Base-by-base conservation (phyloP, 352 stramenopile species). In the Ophiocytium majus region DNA sequence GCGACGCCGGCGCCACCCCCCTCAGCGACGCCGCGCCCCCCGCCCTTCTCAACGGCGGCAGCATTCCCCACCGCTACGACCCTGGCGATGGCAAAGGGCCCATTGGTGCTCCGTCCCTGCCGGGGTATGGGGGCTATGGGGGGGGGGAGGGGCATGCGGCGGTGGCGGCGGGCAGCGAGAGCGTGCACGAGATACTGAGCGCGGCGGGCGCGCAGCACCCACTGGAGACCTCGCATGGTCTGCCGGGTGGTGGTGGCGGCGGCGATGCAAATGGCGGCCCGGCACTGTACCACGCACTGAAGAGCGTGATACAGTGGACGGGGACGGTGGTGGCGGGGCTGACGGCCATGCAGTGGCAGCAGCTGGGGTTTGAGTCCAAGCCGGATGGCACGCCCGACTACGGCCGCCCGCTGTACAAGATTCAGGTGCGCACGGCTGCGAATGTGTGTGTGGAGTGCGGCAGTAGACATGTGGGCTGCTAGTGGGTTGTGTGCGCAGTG, bases 221-320 rank as follows among this genome's bases (percentile, higher is more conserved):
- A n/a, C n/a, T n/a, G n/a, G n/a, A n/a, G n/a, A n/a, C n/a, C n/a
- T n/a, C n/a, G n/a, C n/a, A n/a, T n/a, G n/a, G n/a, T n/a, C n/a
- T n/a, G n/a, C n/a, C n/a, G n/a, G n/a, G n/a, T n/a, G n/a, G n/a
- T n/a, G n/a, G n/a, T n/a, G n/a, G n/a, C n/a, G n/a, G n/a, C n/a
- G n/a, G n/a, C n/a, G n/a, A n/a, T n/a, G n/a, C n/a, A n/a, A n/a
- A n/a, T n/a, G n/a, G n/a, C 5, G 43, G 66, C 32, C 66, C 66
- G 10, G 66, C 66, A 34, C 71, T 88, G 1, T 88, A 88, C 35
- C 50, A 88, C 36, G 84, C 84, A 10, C 84, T 88, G 23, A 88
- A 88, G 84, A 88, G 84, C 34, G 84, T 88, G 28, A 88, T 88
- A 34, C 64, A 88, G 76, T 88, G 84, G 84, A 88, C 84, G 19